Conservation (phyloP, 2,329 filamentous ascomycete species). For the Colletotrichum navitas region DNA sequence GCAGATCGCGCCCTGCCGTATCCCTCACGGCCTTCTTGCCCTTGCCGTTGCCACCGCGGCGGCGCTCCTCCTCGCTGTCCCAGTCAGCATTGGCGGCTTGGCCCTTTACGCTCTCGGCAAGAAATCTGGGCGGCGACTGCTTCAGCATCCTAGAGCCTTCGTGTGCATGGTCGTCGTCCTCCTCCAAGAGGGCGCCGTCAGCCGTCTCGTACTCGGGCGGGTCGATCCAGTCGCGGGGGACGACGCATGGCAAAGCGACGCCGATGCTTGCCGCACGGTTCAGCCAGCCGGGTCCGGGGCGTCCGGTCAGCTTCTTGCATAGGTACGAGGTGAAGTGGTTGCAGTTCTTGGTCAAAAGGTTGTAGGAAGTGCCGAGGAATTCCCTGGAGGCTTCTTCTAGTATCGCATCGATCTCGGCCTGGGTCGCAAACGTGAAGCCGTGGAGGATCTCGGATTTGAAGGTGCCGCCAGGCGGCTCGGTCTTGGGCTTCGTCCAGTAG, state of each 20-base stretch:
- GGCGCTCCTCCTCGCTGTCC: constrained; percentile 61
- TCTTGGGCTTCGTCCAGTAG: constrained; percentile 82
- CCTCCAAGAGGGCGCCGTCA: constrained; percentile 76
- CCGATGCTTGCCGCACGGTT: constrained; percentile 89
- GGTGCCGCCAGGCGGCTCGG: constrained; percentile 81
- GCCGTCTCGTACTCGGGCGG: constrained; percentile 81
- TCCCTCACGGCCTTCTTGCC: constrained; percentile 62
- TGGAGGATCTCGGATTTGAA: constrained; percentile 82
- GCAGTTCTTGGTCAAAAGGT: constrained; percentile 86
- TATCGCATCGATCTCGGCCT: constrained; percentile 77
- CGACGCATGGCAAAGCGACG: constrained; percentile 83
- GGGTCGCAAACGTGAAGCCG: constrained; percentile 79
- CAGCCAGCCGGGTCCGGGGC: constrained; percentile 79
- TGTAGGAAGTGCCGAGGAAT: constrained; percentile 83
- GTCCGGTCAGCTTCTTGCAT: constrained; percentile 78
- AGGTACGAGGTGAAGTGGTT: constrained; percentile 89
- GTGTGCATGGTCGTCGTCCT: constrained; percentile 62
- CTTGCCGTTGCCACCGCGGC: constrained; percentile 56
- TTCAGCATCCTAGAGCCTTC: constrained; percentile 72
- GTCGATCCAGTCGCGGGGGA: constrained; percentile 85
- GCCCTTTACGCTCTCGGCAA: constrained; percentile 45
- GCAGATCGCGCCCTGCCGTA: constrained; percentile 63
- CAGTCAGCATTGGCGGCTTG: constrained; percentile 53
- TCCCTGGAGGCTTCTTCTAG: constrained; percentile 76
- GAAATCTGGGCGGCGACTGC: constrained; percentile 46